Percentiles rank a stretch among this genome's conserved stretches.
phyloP scores from a whole-genome alignment of 163 green algal species.

The Chlamydomonas reinhardtii region DNA sequence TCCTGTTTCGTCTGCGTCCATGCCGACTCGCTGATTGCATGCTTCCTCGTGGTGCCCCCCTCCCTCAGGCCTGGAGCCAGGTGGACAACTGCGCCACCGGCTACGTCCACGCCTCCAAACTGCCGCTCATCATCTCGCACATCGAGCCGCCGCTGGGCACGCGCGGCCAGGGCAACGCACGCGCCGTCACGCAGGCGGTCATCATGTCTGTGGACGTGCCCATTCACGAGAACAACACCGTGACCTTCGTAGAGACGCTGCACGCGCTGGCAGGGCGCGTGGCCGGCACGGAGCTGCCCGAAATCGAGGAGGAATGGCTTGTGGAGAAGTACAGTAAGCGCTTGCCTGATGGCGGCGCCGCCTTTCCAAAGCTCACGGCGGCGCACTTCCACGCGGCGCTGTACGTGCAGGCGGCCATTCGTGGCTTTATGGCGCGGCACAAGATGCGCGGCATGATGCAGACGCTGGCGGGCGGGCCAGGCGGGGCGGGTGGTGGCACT shows the following conservation, averaged over 20 bases:
- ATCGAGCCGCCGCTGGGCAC: constrained; percentile 75
- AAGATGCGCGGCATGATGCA: constrained; percentile 47
- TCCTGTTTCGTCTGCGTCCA: too few species aligned
- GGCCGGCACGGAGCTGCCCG: constrained; percentile 67
- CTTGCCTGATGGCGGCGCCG: constrained; percentile 48
- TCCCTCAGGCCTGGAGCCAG: constrained; percentile 34
- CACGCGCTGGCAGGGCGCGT: constrained; percentile 78
- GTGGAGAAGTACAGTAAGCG: constrained; percentile 58
- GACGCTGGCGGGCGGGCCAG: not conserved
- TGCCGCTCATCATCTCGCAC: constrained; percentile 64
- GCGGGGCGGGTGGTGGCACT: too few species aligned
- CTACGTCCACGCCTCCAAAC: constrained; percentile 63
- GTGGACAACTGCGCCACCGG: constrained; percentile 70
- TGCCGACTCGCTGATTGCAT: too few species aligned
- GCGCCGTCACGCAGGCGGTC: constrained; percentile 65
- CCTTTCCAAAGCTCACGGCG: constrained; percentile 70
- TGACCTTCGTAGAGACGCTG: constrained; percentile 80
- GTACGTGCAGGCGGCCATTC: constrained; percentile 80
- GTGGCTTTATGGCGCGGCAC: constrained; percentile 76
- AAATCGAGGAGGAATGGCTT: constrained; percentile 71
- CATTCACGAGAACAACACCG: constrained; percentile 52
- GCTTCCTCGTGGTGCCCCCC: too few species aligned
- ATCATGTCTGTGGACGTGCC: constrained; percentile 79
- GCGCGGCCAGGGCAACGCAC: constrained; percentile 42
- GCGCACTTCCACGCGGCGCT: constrained; percentile 79